Conservation (phyloP, 306 rosid genomes). For the Coriaria nepalensis region DNA sequence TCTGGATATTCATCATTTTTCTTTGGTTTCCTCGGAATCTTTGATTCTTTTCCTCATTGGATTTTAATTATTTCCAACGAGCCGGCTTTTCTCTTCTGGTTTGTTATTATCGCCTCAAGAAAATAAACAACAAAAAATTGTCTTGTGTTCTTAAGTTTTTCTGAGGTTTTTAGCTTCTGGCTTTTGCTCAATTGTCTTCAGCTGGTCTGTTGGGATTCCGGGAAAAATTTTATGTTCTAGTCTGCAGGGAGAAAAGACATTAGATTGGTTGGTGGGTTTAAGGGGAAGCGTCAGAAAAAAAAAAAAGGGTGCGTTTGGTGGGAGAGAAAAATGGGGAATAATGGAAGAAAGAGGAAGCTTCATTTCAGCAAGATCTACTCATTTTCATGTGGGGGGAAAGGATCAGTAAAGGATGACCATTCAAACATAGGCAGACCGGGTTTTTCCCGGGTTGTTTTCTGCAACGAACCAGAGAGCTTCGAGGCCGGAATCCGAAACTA, state of each 20-base stretch:
- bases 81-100: neutral
- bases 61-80: neutral
- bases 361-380: slow-evolving; percentile 80
- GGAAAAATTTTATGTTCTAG: no score
- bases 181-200: neutral
- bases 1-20: slow-evolving; percentile 8
- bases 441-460: slow-evolving; percentile 59
- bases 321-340: slow-evolving; percentile 19
- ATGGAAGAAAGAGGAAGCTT: slow-evolving; percentile 36
- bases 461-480: slow-evolving; percentile 49
- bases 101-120: neutral
- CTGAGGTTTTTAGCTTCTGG: slow-evolving; percentile 19
- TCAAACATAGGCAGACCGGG: slow-evolving; percentile 71
- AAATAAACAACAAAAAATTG: neutral
- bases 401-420: slow-evolving; percentile 46
- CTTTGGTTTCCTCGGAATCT: slow-evolving; percentile 12
- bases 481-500: slow-evolving; percentile 46
- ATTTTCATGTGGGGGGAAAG: slow-evolving; percentile 44
- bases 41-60: neutral
- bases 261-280: no score
- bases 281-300: no score
- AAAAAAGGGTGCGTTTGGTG: neutral
- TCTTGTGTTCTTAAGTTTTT: slow-evolving; percentile 2
- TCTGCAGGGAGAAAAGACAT: no score
- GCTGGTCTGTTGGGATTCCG: no score